phyloP scores from a whole-genome alignment of 148 eudicot genomes.

The Camellia lanceoleosa region DNA sequence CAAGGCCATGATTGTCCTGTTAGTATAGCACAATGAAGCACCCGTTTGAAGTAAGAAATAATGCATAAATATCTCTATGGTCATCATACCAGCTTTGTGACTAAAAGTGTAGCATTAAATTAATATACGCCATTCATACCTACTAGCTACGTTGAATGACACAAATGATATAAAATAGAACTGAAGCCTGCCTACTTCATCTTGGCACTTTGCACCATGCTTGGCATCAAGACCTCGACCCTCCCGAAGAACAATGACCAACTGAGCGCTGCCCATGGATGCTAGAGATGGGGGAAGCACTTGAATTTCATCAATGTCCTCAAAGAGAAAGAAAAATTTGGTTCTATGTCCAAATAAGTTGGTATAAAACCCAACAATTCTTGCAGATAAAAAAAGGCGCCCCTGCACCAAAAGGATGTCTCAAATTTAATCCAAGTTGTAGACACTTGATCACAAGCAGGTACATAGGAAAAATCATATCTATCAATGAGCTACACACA shows the following conservation, averaged over 20 bases:
- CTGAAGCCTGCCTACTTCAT: slow-evolving; percentile 74
- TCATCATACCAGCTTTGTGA: neutral
- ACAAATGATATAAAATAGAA: slow-evolving; percentile 79
- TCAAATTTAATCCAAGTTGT: neutral
- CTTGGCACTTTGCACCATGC: slow-evolving; percentile 73
- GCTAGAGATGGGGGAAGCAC: slow-evolving; percentile 64
- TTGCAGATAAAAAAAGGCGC: slow-evolving; percentile 75
- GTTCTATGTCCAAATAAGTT: slow-evolving; percentile 83
- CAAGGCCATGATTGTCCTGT: slow-evolving; percentile 77
- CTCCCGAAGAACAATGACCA: slow-evolving; percentile 60
- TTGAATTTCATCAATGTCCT: slow-evolving; percentile 80
- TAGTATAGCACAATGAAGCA: neutral
- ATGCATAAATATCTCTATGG: neutral
- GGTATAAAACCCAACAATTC: slow-evolving; percentile 80
- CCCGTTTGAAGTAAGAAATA: neutral
- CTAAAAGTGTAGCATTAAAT: neutral
- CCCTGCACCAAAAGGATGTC: slow-evolving; percentile 48
- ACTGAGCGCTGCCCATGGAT: slow-evolving; percentile 71
- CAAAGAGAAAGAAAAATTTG: slow-evolving; percentile 78
- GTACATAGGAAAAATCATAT: neutral
- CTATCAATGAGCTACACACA: slow-evolving; percentile 5
- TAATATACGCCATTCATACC: slow-evolving; percentile 31
- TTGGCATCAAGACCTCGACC: slow-evolving; percentile 78
- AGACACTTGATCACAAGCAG: neutral
- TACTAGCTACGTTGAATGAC: slow-evolving; percentile 68